Conservation (phyloP, 176 grass and related monocot species). For the Carex myosuroides region DNA sequence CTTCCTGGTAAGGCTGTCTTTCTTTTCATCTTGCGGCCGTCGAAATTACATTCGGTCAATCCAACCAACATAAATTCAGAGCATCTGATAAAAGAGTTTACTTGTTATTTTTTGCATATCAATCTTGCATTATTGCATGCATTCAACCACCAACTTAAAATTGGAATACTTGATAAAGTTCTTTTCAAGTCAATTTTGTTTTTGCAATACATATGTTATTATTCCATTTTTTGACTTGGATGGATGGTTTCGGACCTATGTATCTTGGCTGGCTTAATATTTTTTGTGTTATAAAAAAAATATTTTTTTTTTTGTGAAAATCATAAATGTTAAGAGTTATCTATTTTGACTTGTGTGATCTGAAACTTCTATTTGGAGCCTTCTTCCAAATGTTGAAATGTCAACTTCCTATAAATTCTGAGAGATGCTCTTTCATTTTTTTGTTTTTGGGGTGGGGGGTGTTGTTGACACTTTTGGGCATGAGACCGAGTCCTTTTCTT, state of each 20-base stretch:
- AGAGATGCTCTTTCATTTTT: not conserved
- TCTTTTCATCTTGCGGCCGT: not conserved
- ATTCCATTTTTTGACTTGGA: not conserved
- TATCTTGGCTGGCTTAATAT: not conserved
- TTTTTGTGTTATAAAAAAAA: no score
- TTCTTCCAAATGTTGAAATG: not conserved
- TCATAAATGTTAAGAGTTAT: not conserved
- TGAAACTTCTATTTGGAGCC: not conserved
- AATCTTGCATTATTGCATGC: not conserved
- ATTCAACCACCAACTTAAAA: not conserved
- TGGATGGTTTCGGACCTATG: not conserved
- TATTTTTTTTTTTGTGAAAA: no score
- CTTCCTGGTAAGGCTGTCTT: slow-evolving; percentile 49
- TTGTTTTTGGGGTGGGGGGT: not conserved
- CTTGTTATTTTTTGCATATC: not conserved
- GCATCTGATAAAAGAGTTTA: not conserved
- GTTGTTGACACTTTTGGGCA: not conserved
- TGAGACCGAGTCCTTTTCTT: not conserved
- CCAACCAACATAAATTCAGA: not conserved
- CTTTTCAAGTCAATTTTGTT: not conserved
- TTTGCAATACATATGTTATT: not conserved
- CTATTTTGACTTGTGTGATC: not conserved
- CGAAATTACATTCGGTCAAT: not conserved
- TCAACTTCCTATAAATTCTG: not conserved
- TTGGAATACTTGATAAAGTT: not conserved